Evolutionary conservation across 768 basidiomycete species (phyloP), one percentile per base, ranked within the genome.

Genomic region (Porphyrellus cyaneotinctus): DNA sequence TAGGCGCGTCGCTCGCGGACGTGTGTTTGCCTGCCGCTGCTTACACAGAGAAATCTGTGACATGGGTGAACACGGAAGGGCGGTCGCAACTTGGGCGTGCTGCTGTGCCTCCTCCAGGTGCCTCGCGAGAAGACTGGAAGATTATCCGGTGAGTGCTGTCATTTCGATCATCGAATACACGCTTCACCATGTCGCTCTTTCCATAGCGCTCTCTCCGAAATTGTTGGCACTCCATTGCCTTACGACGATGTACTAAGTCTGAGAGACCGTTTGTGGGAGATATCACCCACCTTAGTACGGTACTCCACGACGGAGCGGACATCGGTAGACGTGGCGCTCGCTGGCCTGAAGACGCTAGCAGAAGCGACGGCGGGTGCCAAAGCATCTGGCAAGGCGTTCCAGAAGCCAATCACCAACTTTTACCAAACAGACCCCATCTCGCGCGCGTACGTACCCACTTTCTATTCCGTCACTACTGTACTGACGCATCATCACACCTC

Each of bases 21-120:
- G 93, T 98, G 53, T 91, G 90, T 68, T 75, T 98, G 17, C 97
- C 97, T 15, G 91, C 81, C 9, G 81, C 87, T 15, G 97, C 97
- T 3, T 97, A 97, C 73, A 98, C 95, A 3, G 97, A 98, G 75
- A 88, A 88, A 62, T 76, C 81, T 9, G 78, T 79, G 43, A 97
- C 94, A 1, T 98, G 95, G 93, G 82, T 99, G 51, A 99, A 99
- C 75, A 94, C 94, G 0, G 97, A 99, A 69, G 97, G 97, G 32
- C 81, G 95, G 24, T 75, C 88, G 18, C 97, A 99, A 72, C 73
- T 95, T 13, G 92, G 92, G 20, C 80, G 97, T 41, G 84, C 90
- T 1, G 95, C 95, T 9, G 95, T 99, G 3, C 82, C 87, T 3
- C 88, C 94, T 22, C 97, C 97, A n/a, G 97, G 95, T 38, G 91